Evolutionary conservation across 345 rosid genomes (phyloP).

Genomic region (Carallia pectinifolia): DNA sequence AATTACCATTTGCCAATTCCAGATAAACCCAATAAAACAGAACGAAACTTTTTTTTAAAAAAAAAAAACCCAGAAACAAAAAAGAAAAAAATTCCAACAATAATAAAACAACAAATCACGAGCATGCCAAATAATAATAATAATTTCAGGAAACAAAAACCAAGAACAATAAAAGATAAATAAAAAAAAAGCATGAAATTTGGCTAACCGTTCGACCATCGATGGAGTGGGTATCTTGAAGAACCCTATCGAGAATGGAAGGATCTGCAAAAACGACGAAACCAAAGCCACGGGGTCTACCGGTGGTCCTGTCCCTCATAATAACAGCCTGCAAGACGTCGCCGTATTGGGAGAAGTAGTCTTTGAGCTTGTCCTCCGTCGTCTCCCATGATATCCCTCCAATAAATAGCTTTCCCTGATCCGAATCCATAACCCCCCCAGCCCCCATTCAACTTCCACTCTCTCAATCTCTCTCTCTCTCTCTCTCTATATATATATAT

Average conservation of each 20-base stretch:
- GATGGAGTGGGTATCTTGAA: conserved; percentile 65
- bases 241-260: conserved; percentile 58
- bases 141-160: not conserved
- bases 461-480: too few species aligned
- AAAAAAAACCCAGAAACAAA: not conserved
- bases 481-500: too few species aligned
- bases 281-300: conserved; percentile 84
- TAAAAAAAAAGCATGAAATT: not conserved
- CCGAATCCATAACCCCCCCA: conserved; percentile 55
- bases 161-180: not conserved
- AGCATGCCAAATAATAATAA: not conserved
- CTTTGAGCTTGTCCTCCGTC: conserved; percentile 61
- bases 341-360: conserved; percentile 66
- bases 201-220: conserved; percentile 73
- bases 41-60: too few species aligned
- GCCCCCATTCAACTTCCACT: too few species aligned
- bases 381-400: conserved; percentile 99
- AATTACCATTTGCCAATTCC: not conserved
- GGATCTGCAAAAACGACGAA: conserved; percentile 84
- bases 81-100: not conserved
- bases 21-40: too few species aligned
- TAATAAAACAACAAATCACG: not conserved
- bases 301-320: conserved; percentile 70
- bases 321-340: conserved; percentile 66
- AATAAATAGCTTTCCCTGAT: conserved; percentile 86